Percentiles rank a stretch among this genome's conserved stretches.
phyloP scores from a whole-genome alignment of 1,284 basidiomycete genomes.

The Trametes hirsuta region DNA sequence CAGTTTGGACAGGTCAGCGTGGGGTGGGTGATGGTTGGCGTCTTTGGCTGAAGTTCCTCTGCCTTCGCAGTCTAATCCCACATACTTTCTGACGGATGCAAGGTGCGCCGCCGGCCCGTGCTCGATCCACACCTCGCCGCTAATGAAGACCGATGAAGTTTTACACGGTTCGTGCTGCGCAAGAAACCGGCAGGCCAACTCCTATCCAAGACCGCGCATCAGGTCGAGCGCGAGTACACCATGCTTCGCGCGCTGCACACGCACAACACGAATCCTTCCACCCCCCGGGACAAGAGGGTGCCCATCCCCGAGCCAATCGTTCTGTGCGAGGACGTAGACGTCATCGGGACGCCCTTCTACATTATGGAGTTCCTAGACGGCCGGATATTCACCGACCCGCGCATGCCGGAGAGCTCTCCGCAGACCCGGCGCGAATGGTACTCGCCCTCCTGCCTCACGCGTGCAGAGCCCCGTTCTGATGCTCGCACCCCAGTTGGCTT shows the following conservation, averaged over 20 bases:
- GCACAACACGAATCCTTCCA: slow-evolving; percentile 66
- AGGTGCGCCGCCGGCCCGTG: slow-evolving; percentile 44
- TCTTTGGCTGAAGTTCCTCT: neutral
- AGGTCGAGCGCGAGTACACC: slow-evolving; percentile 90
- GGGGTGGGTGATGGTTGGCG: neutral
- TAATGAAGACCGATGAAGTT: slow-evolving; percentile 38
- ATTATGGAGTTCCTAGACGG: slow-evolving; percentile 95
- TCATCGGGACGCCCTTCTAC: slow-evolving; percentile 93
- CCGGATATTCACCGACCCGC: slow-evolving; percentile 87
- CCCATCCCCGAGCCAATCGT: slow-evolving; percentile 88
- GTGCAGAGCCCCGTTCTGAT: neutral
- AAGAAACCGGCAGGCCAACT: slow-evolving; percentile 93
- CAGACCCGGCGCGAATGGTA: slow-evolving; percentile 75
- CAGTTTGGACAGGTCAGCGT: slow-evolving; percentile 78
- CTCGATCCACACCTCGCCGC: neutral
- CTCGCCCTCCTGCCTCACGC: slow-evolving; percentile 25
- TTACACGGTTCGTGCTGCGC: slow-evolving; percentile 80
- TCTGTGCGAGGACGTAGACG: slow-evolving; percentile 76
- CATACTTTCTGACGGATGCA: slow-evolving; percentile 86
- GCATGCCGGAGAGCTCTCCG: slow-evolving; percentile 71
- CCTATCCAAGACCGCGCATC: slow-evolving; percentile 88
- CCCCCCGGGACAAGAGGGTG: slow-evolving; percentile 55
- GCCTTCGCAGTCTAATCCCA: slow-evolving; percentile 82
- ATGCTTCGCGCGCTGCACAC: slow-evolving; percentile 78
- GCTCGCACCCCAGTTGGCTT: slow-evolving; percentile 61